Percentiles rank a stretch among this genome's conserved stretches.
Conservation (phyloP, 2,329 filamentous ascomycete genomes). For the Aschersonia sp. region DNA sequence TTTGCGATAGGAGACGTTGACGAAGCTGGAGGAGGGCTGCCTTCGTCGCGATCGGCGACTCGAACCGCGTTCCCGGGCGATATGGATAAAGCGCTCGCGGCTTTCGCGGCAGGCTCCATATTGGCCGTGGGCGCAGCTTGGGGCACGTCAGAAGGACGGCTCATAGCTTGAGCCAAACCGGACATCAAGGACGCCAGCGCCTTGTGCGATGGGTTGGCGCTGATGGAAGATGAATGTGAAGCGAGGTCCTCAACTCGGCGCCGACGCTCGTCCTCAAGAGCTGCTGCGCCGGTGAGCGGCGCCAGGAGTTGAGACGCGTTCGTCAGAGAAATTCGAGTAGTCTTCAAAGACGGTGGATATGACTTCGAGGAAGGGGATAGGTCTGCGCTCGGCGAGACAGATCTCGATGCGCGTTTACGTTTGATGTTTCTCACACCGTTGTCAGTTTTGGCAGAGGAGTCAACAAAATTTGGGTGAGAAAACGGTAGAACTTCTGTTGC, state of each 20-base stretch:
- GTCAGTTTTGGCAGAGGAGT: slow-evolving; percentile 23
- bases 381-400: slow-evolving; percentile 20
- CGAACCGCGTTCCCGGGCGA: slow-evolving; percentile 17
- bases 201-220: slow-evolving; percentile 38
- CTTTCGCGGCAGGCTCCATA: slow-evolving; percentile 26
- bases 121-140: slow-evolving; percentile 25
- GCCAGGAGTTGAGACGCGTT: slow-evolving; percentile 27
- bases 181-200: slow-evolving; percentile 40
- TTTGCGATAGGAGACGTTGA: slow-evolving; percentile 25
- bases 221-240: slow-evolving; percentile 27
- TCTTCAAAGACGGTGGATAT: slow-evolving; percentile 37
- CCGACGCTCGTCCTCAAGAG: slow-evolving; percentile 37
- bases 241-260: slow-evolving; percentile 23
- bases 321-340: slow-evolving; percentile 32
- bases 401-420: slow-evolving; percentile 32
- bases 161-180: slow-evolving; percentile 35
- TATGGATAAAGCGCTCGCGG: slow-evolving; percentile 17
- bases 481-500: slow-evolving; percentile 34
- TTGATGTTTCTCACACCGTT: slow-evolving; percentile 26
- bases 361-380: slow-evolving; percentile 15
- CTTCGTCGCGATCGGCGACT: slow-evolving; percentile 27
- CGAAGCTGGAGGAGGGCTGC: slow-evolving; percentile 17
- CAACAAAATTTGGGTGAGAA: slow-evolving; percentile 17
- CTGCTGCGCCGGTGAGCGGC: slow-evolving; percentile 37
- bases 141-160: slow-evolving; percentile 39